A percentile compares a stretch with the other conserved stretches of the same genome.
Conservation (phyloP, 768 basidiomycete species). For the Candolleomyces eurysporus region DNA sequence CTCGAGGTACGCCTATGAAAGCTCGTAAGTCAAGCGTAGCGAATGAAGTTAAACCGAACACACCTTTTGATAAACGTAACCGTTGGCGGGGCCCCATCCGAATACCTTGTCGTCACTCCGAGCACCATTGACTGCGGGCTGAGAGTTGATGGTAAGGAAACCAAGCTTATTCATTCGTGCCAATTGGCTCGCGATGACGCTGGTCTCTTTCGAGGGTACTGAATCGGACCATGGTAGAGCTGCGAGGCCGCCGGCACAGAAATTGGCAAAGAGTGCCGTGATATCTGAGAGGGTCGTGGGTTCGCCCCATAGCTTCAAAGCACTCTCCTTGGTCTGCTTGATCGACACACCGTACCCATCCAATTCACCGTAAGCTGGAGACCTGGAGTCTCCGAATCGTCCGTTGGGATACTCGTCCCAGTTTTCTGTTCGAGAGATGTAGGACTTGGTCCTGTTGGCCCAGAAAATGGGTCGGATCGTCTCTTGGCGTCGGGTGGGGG, state of each 20-base stretch:
- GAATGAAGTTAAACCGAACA: slow-evolving; percentile 1
- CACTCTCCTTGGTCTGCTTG: slow-evolving; percentile 88
- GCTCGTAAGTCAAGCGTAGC: not conserved
- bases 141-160: slow-evolving; percentile 96
- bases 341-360: slow-evolving; percentile 95
- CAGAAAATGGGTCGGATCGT: slow-evolving; percentile 98
- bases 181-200: slow-evolving; percentile 73
- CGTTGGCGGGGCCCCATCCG: slow-evolving; percentile 93
- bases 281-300: slow-evolving; percentile 70
- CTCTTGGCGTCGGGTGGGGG: slow-evolving; percentile 87
- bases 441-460: slow-evolving; percentile 95
- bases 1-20: slow-evolving; percentile 83
- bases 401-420: slow-evolving; percentile 99
- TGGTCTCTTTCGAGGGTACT: slow-evolving; percentile 80
- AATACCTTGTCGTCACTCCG: slow-evolving; percentile 80
- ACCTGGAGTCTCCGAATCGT: slow-evolving; percentile 95
- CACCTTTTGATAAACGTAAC: slow-evolving; percentile 95
- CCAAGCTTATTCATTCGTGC: slow-evolving; percentile 87
- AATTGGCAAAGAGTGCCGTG: slow-evolving; percentile 71
- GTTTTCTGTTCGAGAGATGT: slow-evolving; percentile 93
- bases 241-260: slow-evolving; percentile 70
- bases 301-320: slow-evolving; percentile 82
- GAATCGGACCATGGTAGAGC: slow-evolving; percentile 97
- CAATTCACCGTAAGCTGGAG: slow-evolving; percentile 96
- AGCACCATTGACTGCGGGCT: slow-evolving; percentile 91